Conservation (phyloP, 345 rosid genomes). For the Gynandropsis gynandra region DNA sequence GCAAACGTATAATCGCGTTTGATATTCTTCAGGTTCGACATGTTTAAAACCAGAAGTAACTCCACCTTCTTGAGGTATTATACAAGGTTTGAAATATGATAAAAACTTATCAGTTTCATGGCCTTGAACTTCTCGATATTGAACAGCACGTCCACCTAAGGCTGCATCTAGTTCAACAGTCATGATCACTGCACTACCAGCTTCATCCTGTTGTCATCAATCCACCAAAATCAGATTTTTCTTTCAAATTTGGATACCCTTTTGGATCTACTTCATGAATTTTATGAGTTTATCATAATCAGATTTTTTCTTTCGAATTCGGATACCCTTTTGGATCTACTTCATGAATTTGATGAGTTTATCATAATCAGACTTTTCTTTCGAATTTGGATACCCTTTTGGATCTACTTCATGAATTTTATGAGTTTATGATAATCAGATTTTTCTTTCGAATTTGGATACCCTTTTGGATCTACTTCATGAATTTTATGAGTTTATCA, state of each 20-base stretch:
- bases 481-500: neutral
- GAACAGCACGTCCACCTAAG: slow-evolving; percentile 98
- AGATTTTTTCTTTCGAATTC: too few relatives aligned
- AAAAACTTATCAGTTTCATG: slow-evolving; percentile 92
- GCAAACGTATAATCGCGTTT: slow-evolving; percentile 75
- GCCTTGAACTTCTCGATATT: slow-evolving; percentile 95
- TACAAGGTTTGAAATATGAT: slow-evolving; percentile 94
- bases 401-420: too few relatives aligned
- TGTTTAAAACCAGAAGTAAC: slow-evolving; percentile 81
- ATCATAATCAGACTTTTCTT: slow-evolving; percentile 1
- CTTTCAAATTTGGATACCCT: too few relatives aligned
- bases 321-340: neutral
- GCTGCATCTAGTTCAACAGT: slow-evolving; percentile 98
- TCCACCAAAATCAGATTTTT: slow-evolving; percentile 5
- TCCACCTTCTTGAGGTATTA: slow-evolving; percentile 96
- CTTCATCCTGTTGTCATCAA: slow-evolving; percentile 72
- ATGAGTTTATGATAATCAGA: neutral
- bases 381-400: too few relatives aligned
- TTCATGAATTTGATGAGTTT: neutral
- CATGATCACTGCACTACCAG: slow-evolving; percentile 80
- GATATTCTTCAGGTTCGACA: slow-evolving; percentile 67
- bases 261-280: too few relatives aligned
- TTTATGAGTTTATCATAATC: too few relatives aligned
- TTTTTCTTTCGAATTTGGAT: too few relatives aligned
- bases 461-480: too few relatives aligned